These are phyloP conservation scores for Solanum hybrid DNA, from an alignment of 305 asterid genomes.

Conservation along the genomic window DNA sequence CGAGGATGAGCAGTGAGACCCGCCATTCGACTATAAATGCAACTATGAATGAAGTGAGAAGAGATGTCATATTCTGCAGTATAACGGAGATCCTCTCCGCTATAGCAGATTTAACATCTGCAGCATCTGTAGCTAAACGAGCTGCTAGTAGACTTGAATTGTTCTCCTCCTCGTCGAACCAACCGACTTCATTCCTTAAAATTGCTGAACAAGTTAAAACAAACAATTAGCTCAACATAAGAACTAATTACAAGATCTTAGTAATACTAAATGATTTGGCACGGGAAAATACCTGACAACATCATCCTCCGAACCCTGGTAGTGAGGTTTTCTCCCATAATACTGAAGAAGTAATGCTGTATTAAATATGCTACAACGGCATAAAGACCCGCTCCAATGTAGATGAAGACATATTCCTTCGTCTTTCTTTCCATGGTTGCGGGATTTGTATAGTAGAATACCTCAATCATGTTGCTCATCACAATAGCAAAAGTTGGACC, in stretches of 20 bases:
- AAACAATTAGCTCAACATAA: neutral
- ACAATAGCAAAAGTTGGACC: conserved; percentile 96
- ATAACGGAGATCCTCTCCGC: conserved; percentile 96
- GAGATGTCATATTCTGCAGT: conserved; percentile 95
- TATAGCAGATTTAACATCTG: conserved; percentile 89
- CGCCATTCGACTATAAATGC: conserved; percentile 97
- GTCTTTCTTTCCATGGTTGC: conserved; percentile 80
- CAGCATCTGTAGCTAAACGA: conserved; percentile 87
- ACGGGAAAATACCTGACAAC: conserved; percentile 69
- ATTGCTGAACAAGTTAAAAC: conserved; percentile 37
- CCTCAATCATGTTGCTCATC: conserved; percentile 98
- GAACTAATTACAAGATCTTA: neutral
- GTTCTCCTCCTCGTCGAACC: conserved; percentile 98
- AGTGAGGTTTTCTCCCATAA: conserved; percentile 96
- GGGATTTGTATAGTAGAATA: conserved; percentile 69
- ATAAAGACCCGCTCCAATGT: conserved; percentile 87
- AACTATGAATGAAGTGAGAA: conserved; percentile 88
- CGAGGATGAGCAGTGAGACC: conserved; percentile 80
- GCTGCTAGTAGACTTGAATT: conserved; percentile 86
- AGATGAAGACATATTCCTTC: conserved; percentile 81
- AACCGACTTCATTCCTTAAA: conserved; percentile 89
- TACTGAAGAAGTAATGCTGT: conserved; percentile 97
- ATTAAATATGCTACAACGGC: conserved; percentile 89
- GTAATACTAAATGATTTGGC: neutral
- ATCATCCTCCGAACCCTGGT: conserved; percentile 97